Evolutionary conservation across 2,329 filamentous ascomycete genomes (phyloP), one percentile per base, ranked within the genome.

Genomic region (Bisporella sp.): DNA sequence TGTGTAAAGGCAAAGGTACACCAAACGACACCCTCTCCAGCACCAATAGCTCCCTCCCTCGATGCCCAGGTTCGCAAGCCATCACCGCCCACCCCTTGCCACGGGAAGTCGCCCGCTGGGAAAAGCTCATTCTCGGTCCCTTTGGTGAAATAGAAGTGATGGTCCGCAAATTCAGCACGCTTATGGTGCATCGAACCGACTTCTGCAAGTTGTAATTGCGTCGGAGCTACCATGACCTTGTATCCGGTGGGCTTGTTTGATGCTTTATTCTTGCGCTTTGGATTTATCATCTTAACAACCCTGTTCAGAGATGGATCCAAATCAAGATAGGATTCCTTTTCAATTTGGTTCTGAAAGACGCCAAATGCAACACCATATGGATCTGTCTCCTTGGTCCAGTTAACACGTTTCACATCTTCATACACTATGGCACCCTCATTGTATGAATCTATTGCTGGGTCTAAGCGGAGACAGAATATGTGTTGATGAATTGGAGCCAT

Each of bases 1-100:
- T 95, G 90, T 11, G 85, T 90, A 28, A 95, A 74, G 32, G 89
- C 89, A 62, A 95, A 95, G 0, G 88, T 93, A 70, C 95, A 89
- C 89, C 89, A 96, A 6, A 95, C 76, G 3, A 95, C 89, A 59
- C 89, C 84, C 59, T 89, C 90, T 0, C 85, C 89, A 5, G 89
- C 93, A 72, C 95, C 89, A 2, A 87, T 55, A 86, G 79, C 65
- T 95, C 89, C 47, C 74, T 73, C 69, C 95, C 87, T 89, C 60
- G 39, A 11, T 51, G 50, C 6, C 31, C 31, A 8, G 7, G 30
- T 12, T 9, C 8, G 28, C 33, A 6, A 28, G 6, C 31, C 31
- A 12, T 54, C 55, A 46, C 46, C 51, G 42, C 42, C 31, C 32
- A 52, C 51, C 42, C 59, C 58, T 50, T 65, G 62, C 44, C 60